Evolutionary conservation across 2,329 filamentous ascomycete species (phyloP), one percentile per base, ranked within the genome.

Genomic region (Pestalotiopsis fici): DNA sequence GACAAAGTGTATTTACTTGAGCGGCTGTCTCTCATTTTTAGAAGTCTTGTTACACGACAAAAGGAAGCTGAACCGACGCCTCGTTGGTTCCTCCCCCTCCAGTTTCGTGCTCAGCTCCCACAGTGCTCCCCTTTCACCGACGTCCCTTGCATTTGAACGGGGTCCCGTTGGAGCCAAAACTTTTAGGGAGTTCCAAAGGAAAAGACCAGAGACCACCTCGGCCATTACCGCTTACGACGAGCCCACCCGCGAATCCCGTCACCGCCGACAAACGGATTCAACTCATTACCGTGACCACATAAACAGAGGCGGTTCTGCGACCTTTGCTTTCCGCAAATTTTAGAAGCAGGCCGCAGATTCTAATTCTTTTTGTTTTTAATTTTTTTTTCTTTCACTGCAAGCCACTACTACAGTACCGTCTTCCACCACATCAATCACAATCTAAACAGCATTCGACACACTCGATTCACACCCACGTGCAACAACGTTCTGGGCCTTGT

Each of bases 81-180:
- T 50, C 13, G 18, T 47, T 21, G 12, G 27, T 37, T 12, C 13
- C 59, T 31, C 31, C 31, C 18, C 9, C n/a, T n/a, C 57, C 27
- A 18, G 28, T 27, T 25, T 31, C 12, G 27, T 25, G n/a, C 57
- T 27, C 57, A 39, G n/a, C 57, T 35, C 31, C 27, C 57, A 25
- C 31, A 35, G 23, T 23, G 57, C 23, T 60, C 57, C 21, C 57
- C 35, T 25, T 50, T 28, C 21, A 28, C 6, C 59, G 59, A 28
- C 59, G 61, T 55, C 43, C 61, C 61, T 64, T 64, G 61, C 61
- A 64, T 54, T 47, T 55, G 61, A 64, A 64, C 61, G 61, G n/a
- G 61, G 25, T 50, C 43, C 61, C 61, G 61, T 64, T 64, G 61
- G 61, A 54, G 61, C 61, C 61, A 55, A 55, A 64, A 56, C 18